Evolutionary conservation across 108 stramenopile genomes (phyloP), one percentile per base, ranked within the genome.

Genomic region (Pseudonitzschia multistriata): DNA sequence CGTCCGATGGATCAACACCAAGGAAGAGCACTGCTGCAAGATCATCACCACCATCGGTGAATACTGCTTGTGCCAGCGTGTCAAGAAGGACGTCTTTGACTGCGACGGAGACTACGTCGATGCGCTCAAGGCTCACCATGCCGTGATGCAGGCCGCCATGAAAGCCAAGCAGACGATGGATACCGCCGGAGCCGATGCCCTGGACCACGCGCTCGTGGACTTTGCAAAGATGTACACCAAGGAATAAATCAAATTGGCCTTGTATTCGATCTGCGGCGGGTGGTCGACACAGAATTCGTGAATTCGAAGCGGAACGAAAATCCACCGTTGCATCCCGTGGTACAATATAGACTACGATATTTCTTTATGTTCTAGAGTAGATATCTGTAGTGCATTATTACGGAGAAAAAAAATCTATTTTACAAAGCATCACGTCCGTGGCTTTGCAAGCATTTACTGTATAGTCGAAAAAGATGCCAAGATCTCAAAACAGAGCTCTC

Each of bases 1-100:
- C 74, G 85, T 88, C 67, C 82, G 74, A 78, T 90, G 89, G 89
- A 85, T 90, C 61, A 85, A 81, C 73, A 87, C 82, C 48, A 90
- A 90, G 74, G 89, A 90, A 64, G 86, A 88, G 49, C 84, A 85
- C 64, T 81, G 81, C 34, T 49, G 60, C 31, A 87, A 90, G 73
- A 90, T 90, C 24, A 90, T 90, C 61, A 77, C 69, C 39, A 48
- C 75, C 35, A 72, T 90, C 22, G 63, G 77, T 8, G 84, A 87
- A 55, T 90, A 90, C 70, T 87, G 84, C 56, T 81, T 90, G 56
- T 90, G 89, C 67, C 89, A 90, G 75, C 75, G 89, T 27, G 86
- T 86, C 74, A 90, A 90, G 78, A 83, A 78, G 75, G 83, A 74
- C 57, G 65, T 82, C 52, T 90, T 90, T 70, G 75, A 57, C 28